Evolutionary conservation across 257 asterid species (phyloP).

Genomic region (Solanum bulbocastanum): DNA sequence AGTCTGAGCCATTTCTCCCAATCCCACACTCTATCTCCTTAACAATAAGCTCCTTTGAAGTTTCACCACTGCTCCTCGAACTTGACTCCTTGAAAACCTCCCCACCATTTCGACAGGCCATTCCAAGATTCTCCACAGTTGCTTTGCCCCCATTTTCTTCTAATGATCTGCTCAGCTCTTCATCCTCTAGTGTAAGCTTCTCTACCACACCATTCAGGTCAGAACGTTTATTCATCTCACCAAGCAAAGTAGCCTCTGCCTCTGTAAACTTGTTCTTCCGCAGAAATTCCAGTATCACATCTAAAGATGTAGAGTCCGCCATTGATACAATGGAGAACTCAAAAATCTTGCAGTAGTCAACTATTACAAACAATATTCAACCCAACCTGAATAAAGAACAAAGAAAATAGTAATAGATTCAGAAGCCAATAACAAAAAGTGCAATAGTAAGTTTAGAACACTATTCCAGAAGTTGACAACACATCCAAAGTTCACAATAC

Average conservation of each 20-base stretch:
- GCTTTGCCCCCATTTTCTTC: conserved; percentile 4
- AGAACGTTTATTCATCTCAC: conserved; percentile 4
- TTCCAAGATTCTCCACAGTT: neutral
- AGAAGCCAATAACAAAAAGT: neutral
- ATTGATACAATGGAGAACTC: neutral
- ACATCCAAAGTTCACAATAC: neutral
- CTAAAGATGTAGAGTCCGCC: conserved; percentile 13
- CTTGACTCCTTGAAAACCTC: conserved; percentile 1
- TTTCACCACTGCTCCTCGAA: conserved; percentile 5
- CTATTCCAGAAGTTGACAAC: neutral
- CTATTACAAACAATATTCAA: neutral
- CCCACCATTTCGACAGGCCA: neutral
- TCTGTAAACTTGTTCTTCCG: conserved; percentile 7
- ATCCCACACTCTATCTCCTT: conserved; percentile 12
- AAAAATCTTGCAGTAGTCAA: neutral
- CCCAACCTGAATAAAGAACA: neutral
- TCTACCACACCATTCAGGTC: conserved; percentile 5
- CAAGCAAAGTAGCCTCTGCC: conserved; percentile 17
- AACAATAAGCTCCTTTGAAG: conserved; percentile 15
- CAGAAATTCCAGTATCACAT: conserved; percentile 13
- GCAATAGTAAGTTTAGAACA: neutral
- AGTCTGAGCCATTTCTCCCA: conserved; percentile 6
- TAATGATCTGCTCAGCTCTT: neutral
- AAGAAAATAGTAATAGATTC: neutral
- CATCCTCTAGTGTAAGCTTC: conserved; percentile 1